Evolutionary conservation across 768 basidiomycete genomes (phyloP).

Genomic region (Tricholoma furcatifolium): DNA sequence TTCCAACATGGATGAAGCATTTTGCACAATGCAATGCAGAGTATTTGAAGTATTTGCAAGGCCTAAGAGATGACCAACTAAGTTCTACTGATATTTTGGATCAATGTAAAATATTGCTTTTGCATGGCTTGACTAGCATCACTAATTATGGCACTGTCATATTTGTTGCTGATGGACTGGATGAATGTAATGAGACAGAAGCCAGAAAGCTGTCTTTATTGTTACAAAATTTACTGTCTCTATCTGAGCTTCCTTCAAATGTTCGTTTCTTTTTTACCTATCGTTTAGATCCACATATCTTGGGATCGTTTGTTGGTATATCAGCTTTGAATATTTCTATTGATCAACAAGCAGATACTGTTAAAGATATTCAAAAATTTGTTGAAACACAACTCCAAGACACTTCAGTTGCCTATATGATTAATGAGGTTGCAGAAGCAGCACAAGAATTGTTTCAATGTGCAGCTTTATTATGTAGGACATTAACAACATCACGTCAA

Average conservation of each 20-base stretch:
- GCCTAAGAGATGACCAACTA: background rate
- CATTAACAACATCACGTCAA: background rate
- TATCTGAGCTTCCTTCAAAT: background rate
- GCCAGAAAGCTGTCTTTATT: background rate
- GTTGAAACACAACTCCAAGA: background rate
- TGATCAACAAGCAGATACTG: background rate
- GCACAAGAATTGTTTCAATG: background rate
- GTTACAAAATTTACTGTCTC: background rate
- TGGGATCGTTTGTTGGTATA: background rate
- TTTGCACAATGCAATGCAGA: background rate
- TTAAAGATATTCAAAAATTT: background rate
- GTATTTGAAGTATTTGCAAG: background rate
- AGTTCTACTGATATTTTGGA: too few relatives aligned
- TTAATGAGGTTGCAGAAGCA: background rate
- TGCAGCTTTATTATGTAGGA: background rate
- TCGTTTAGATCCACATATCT: background rate
- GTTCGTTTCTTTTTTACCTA: background rate
- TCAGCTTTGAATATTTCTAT: background rate
- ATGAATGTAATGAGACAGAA: background rate
- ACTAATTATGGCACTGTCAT: background rate
- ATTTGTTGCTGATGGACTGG: background rate
- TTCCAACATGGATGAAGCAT: too few relatives aligned
- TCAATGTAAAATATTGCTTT: too few relatives aligned
- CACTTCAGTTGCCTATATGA: background rate
- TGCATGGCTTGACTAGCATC: background rate